Conservation (phyloP, 176 grass and related monocot genomes). For the Eleusine coracana region DNA sequence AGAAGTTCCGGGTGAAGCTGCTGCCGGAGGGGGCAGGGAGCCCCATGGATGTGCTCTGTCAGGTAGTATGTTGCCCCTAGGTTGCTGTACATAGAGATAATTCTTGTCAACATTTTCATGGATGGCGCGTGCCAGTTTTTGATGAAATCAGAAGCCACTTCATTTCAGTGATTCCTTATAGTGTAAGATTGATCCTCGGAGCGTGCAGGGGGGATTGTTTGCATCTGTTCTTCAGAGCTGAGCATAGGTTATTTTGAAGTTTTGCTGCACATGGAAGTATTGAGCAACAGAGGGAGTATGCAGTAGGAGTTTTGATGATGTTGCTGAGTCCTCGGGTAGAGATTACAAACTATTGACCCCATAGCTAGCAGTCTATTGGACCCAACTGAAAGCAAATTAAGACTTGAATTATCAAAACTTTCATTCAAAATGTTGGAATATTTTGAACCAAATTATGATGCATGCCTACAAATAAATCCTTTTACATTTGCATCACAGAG, state of each 20-base stretch:
- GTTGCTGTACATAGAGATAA: background rate
- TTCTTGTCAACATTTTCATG: background rate
- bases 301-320: background rate
- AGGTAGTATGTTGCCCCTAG: constrained; percentile 42
- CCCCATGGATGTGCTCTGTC: constrained; percentile 88
- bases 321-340: background rate
- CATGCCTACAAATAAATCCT: background rate
- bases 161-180: background rate
- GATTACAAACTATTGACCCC: background rate
- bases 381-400: too few relatives aligned
- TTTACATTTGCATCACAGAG: background rate
- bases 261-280: background rate
- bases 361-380: too few relatives aligned
- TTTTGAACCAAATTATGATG: background rate
- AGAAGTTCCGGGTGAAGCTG: constrained; percentile 94
- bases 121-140: background rate
- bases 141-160: background rate
- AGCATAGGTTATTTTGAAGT: background rate
- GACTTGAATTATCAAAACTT: background rate
- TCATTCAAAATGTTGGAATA: background rate
- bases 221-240: background rate
- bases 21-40: constrained; percentile 83
- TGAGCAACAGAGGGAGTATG: background rate
- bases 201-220: background rate
- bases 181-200: background rate